Evolutionary conservation across 176 grass and related monocot genomes (phyloP).

Genomic region (Oryza meyeriana): DNA sequence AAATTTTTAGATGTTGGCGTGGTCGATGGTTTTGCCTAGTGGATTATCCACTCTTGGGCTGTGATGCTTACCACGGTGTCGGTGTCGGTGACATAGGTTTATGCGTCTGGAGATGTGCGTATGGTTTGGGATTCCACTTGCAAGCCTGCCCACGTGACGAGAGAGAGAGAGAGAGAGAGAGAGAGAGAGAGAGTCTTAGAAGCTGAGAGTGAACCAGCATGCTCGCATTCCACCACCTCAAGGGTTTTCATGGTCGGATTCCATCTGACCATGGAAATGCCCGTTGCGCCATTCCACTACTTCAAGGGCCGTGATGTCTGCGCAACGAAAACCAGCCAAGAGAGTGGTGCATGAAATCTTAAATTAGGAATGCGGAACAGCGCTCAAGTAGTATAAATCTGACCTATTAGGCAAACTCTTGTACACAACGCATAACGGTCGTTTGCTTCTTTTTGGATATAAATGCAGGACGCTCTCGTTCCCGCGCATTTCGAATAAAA

Average conservation of each 20-base stretch:
- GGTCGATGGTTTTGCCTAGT: neutral
- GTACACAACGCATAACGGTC: neutral
- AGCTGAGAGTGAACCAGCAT: neutral
- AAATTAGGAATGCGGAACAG: neutral
- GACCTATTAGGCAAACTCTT: neutral
- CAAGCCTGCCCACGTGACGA: neutral
- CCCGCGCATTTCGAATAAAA: neutral
- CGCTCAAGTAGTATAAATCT: neutral
- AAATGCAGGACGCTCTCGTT: neutral
- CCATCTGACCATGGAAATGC: neutral
- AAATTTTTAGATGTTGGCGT: neutral
- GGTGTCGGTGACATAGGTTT: neutral
- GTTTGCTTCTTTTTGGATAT: neutral
- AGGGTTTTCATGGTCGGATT: neutral
- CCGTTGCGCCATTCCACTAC: neutral
- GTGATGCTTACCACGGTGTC: neutral
- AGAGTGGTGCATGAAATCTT: neutral
- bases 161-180: no score
- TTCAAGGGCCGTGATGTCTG: neutral
- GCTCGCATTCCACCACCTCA: neutral
- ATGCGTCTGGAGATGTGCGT: neutral
- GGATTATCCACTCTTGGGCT: conserved; percentile 1
- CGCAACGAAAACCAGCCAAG: neutral
- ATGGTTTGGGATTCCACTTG: neutral
- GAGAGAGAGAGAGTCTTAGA: neutral